Base-by-base conservation (phyloP, 1,284 basidiomycete species). In the Ustilago crameri region DNA sequence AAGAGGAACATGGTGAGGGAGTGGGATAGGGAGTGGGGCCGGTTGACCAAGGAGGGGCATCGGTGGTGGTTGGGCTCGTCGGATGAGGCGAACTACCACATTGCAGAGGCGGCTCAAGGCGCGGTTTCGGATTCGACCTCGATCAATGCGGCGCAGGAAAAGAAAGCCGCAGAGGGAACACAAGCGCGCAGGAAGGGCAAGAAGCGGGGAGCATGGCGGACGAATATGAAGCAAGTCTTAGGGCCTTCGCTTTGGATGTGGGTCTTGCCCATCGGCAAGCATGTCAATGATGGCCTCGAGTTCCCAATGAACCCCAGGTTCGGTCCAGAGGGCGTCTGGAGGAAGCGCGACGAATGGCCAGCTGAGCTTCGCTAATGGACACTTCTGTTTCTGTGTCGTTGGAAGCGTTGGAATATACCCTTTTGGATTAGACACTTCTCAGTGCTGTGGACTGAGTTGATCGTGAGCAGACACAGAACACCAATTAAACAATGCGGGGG, bases 21-120 rank as follows among this genome's bases (percentile, higher is more conserved):
- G 30, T 93, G 91, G 90, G 88, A 93, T 74, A 76, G 82, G 7
- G 89, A 92, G 69, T 94, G 92, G 92, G 93, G 93, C 0, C 78
- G 85, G 24, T 86, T 90, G 2, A 86, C 87, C 7, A 87, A 83
- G 22, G 92, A 94, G 78, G 93, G 91, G 0, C 90, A 94, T 81
- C 83, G 93, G 4, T 95, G 92, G 92, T 94, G 91, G 91, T 84
- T 90, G 35, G 93, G 61, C 2, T 55, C 51, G 12, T 24, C 35
- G 5, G 24, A 51, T 9, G 75, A 79, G 47, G 35, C 59, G 1
- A 27, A 40, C 0, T 45, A 44, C 7, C 2, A 46, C 10, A 12
- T 17, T 26, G 18, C 5, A 5, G 38, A 51, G 20, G 30, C 17
- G 30, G 23, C 23, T 26, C 10, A 18, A n/a, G 43, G 5, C 22